These are phyloP conservation scores for Pseudodiploospora longispora DNA, from an alignment of 2,329 filamentous ascomycete genomes.

Conservation along the genomic window DNA sequence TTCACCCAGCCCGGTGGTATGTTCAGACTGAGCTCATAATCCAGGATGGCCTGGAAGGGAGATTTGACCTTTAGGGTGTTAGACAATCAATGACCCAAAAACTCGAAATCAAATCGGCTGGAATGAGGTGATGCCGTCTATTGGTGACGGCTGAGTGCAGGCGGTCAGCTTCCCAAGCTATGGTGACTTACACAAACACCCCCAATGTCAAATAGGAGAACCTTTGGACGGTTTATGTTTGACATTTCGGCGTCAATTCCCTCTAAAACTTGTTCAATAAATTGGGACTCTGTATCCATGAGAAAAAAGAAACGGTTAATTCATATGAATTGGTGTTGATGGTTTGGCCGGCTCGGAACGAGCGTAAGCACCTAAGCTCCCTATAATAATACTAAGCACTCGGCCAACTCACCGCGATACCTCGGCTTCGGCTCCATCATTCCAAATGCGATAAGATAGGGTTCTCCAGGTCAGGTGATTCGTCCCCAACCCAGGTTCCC, in stretches of 20 bases:
- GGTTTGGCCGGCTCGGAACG: neutral
- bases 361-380: no score
- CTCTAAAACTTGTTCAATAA: constrained; percentile 19
- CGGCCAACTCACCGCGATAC: constrained; percentile 1
- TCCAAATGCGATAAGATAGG: constrained; percentile 7
- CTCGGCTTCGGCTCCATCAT: constrained; percentile 8
- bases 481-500: constrained; percentile 30
- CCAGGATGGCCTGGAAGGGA: constrained; percentile 85
- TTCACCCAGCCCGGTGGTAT: constrained; percentile 91
- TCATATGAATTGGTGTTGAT: neutral
- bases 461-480: constrained; percentile 23
- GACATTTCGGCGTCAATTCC: constrained; percentile 31
- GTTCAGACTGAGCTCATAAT: constrained; percentile 69
- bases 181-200: constrained; percentile 81
- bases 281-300: constrained; percentile 4
- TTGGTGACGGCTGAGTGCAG: neutral
- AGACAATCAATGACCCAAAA: constrained; percentile 2
- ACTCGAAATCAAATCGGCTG: no score
- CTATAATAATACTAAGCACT: no score
- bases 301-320: neutral
- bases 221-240: constrained; percentile 50
- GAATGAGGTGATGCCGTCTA: neutral
- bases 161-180: neutral
- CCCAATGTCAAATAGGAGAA: constrained; percentile 88
- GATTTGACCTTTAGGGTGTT: constrained; percentile 60